Percentiles rank a stretch among this genome's conserved stretches.
These are phyloP conservation scores for Solanum appendiculatum DNA, from an alignment of 257 asterid species.

Conservation along the genomic window DNA sequence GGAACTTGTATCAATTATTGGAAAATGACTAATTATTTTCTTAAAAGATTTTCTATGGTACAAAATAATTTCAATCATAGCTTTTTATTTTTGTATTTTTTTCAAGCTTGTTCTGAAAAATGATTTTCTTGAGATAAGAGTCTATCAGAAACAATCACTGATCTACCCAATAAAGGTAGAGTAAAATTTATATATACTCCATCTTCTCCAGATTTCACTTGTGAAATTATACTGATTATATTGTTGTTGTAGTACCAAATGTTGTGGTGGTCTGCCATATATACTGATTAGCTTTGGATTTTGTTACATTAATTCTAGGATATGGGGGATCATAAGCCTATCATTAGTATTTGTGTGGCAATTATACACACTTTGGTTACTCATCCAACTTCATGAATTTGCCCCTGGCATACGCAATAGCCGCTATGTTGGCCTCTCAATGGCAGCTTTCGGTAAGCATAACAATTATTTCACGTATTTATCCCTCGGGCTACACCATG, in stretches of 20 bases:
- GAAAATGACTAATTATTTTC: neutral
- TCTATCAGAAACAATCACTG: neutral
- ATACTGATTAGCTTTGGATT: neutral
- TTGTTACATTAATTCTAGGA: slow-evolving; percentile 28
- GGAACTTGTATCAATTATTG: neutral
- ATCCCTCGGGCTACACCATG: neutral
- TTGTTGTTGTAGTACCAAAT: no score
- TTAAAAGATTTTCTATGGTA: no score
- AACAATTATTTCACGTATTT: neutral
- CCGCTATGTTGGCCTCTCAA: slow-evolving; percentile 70
- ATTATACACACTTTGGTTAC: slow-evolving; percentile 65
- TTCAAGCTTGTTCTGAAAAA: neutral
- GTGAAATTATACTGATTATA: neutral
- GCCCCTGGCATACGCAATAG: slow-evolving; percentile 58
- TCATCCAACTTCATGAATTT: slow-evolving; percentile 76
- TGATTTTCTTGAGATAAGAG: neutral
- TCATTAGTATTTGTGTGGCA: slow-evolving; percentile 68
- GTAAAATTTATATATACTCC: neutral
- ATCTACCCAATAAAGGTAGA: neutral
- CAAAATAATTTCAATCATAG: neutral
- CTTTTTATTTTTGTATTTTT: neutral
- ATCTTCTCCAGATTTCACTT: neutral
- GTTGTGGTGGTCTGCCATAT: neutral
- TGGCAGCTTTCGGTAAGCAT: slow-evolving; percentile 68
- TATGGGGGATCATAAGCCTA: slow-evolving; percentile 62